Evolutionary conservation across 2,329 filamentous ascomycete species (phyloP).

Genomic region (Trichophyton simii): DNA sequence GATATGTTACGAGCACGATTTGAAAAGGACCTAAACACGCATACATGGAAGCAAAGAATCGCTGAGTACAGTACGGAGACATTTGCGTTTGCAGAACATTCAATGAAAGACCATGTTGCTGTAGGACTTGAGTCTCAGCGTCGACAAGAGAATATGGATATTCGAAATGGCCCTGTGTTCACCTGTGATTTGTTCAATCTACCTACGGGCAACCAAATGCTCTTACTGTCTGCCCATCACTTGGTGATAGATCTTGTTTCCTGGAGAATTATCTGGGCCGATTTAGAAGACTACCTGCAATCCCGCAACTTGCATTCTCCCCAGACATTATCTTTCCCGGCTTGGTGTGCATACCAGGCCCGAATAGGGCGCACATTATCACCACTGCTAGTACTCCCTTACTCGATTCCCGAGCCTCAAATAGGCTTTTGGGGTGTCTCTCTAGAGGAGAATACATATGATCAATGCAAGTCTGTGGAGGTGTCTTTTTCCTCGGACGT

Average conservation of each 20-base stretch:
- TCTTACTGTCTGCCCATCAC: constrained; percentile 13
- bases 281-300: constrained; percentile 19
- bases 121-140: constrained; percentile 17
- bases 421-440: constrained; percentile 27
- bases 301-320: constrained; percentile 1
- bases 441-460: constrained; percentile 20
- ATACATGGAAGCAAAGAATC: constrained; percentile 13
- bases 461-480: constrained; percentile 22
- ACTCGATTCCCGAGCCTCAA: constrained; percentile 14
- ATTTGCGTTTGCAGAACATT: constrained; percentile 20
- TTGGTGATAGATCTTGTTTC: constrained; percentile 16
- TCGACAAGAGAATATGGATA: constrained; percentile 21
- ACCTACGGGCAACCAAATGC: not conserved
- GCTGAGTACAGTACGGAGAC: constrained; percentile 12
- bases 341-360: not conserved
- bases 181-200: constrained; percentile 1
- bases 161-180: constrained; percentile 16
- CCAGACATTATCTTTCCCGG: not conserved
- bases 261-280: constrained; percentile 15
- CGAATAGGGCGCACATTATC: not conserved
- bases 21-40: constrained; percentile 5
- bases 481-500: constrained; percentile 22
- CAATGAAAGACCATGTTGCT: constrained; percentile 9
- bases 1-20: constrained; percentile 16
- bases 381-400: constrained; percentile 14